Percentiles rank a stretch among this genome's conserved stretches.
Conservation (phyloP, 345 rosid genomes). For the Trapa incisa region DNA sequence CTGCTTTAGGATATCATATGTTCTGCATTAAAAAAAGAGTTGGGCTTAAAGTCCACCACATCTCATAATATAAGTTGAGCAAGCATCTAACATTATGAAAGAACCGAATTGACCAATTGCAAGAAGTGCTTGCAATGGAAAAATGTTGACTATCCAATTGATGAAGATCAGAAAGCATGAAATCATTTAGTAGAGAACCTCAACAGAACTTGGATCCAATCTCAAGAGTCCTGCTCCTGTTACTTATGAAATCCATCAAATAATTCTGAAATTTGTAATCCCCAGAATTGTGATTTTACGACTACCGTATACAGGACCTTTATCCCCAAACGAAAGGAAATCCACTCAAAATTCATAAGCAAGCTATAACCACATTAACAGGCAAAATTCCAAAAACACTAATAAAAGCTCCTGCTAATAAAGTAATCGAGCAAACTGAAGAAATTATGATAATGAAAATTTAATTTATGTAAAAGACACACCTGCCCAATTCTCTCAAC, state of each 20-base stretch:
- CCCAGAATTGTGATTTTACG: not conserved
- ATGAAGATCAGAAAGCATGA: not conserved
- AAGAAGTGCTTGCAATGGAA: not conserved
- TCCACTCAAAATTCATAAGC: not conserved
- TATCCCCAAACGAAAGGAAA: not conserved
- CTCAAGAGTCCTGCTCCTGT: not conserved
- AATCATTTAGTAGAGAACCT: not conserved
- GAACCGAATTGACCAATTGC: not conserved
- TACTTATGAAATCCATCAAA: not conserved
- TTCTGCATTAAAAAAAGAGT: slow-evolving; percentile 30
- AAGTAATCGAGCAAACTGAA: not conserved
- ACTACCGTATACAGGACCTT: not conserved
- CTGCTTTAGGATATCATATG: slow-evolving; percentile 42
- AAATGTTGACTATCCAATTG: not conserved
- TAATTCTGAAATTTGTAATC: not conserved
- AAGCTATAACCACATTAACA: not conserved
- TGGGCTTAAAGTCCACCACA: too few relatives aligned
- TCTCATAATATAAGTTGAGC: not conserved
- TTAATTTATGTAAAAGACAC: not conserved
- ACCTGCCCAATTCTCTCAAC: slow-evolving; percentile 53
- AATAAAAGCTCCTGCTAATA: not conserved
- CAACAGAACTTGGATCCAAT: not conserved
- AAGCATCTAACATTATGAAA: not conserved
- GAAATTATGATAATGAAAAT: not conserved
- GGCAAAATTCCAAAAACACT: not conserved